Base-by-base conservation (phyloP, 768 basidiomycete species). In the Mycena rebaudengoi region DNA sequence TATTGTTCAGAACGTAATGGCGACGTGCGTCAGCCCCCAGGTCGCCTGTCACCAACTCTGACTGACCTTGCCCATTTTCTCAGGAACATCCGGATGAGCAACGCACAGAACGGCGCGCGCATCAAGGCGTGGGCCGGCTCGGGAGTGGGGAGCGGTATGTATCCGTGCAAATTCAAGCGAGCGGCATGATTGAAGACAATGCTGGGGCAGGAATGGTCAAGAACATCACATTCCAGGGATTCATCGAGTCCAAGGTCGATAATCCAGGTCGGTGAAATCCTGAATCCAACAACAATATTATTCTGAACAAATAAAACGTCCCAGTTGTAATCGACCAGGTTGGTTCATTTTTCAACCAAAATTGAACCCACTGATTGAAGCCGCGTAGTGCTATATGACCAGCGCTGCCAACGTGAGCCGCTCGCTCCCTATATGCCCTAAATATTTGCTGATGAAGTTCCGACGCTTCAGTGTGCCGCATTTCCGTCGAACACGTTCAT, bases 121-220 rank as follows among this genome's bases (percentile, higher is more conserved):
- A 90, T 90, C 74, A 91, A 91, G 72, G 85, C 87, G 1, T 91
- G 83, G 79, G 88, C 87, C 6, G 89, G 88, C 5, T 78, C 81
- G 16, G 81, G 83, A 53, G 86, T 88, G 28, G 87, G 88, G 5
- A 80, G 83, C 35, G 87, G 86, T 8, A 82, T n/a, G n/a, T n/a
- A n/a, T n/a, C n/a, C n/a, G n/a, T n/a, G n/a, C n/a, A n/a, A n/a
- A n/a, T n/a, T n/a, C n/a, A n/a, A n/a, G n/a, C n/a, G n/a, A n/a
- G n/a, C n/a, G n/a, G n/a, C n/a, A n/a, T n/a, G n/a, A n/a, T n/a
- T n/a, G n/a, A n/a, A n/a, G n/a, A n/a, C n/a, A n/a, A n/a, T n/a
- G n/a, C n/a, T n/a, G n/a, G n/a, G n/a, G n/a, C n/a, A n/a, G n/a
- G n/a, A n/a, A n/a, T 86, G 43, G 86, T 87, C 43, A 80, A 83